Evolutionary conservation across 495 filamentous ascomycete genomes (phyloP), one percentile per base, ranked within the genome.

Genomic region (Penicillium robsamsonii): DNA sequence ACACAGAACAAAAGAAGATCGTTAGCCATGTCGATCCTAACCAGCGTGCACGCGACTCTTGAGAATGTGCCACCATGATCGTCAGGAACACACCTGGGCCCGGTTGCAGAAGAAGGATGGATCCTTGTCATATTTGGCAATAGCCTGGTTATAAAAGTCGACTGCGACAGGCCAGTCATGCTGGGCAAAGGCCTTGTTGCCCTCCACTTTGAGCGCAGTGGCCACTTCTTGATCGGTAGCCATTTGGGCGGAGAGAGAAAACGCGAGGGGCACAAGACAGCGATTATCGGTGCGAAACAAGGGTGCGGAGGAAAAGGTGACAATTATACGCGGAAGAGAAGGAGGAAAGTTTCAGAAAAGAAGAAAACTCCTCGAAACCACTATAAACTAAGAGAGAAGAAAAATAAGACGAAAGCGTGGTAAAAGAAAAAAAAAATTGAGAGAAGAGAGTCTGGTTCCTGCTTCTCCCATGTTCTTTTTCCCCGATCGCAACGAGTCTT

Each of bases 81-180:
- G 51, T 57, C 50, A 31, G 51, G 29, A 40, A 74, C 81, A 55
- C 70, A 96, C 92, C 81, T 96, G 92, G 37, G 95, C 93, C 64
- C 94, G 75, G 75, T 99, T 99, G 63, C 89, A 88, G 78, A 87
- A 97, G 75, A 90, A 97, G 6, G 91, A 87, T 1, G 91, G 88
- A 56, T 96, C 88, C 60, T 87, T 80, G 68, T 87, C 85, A 70
- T 96, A 88, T 61, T 87, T 73, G 55, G 90, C 89, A 62, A 99
- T 97, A 33, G 94, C 94, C 72, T 93, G 83, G 49, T 84, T 87
- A 73, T 99, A 99, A 60, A 86, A 87, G 22, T 93, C 87, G 33
- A 96, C 80, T 3, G 94, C 94, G 22, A 78, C 79, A 27, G 81
- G 78, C 93, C 94, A 99, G 72, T 97, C 87, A 65, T 96, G 91